Evolutionary conservation across 2,329 filamentous ascomycete species (phyloP).

Genomic region (Cladophialophora immunda): DNA sequence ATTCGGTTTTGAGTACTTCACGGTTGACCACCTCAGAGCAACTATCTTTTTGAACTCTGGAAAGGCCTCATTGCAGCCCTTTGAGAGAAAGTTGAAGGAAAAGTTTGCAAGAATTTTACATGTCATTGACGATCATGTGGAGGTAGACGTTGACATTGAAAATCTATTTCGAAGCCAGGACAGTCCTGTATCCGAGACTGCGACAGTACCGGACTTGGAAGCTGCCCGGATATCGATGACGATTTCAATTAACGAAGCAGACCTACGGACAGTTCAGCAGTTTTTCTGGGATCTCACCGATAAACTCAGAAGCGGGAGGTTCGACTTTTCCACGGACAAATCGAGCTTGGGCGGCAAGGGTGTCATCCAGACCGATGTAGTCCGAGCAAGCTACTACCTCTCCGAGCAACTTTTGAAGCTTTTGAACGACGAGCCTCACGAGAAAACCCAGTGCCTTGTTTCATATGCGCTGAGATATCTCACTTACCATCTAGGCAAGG

Average conservation of each 20-base stretch:
- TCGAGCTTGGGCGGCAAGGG: slow-evolving; percentile 6
- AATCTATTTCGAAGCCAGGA: neutral
- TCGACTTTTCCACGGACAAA: slow-evolving; percentile 7
- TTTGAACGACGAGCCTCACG: neutral
- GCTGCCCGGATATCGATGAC: slow-evolving; percentile 4
- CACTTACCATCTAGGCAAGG: neutral
- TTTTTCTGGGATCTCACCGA: slow-evolving; percentile 13
- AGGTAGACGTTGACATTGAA: slow-evolving; percentile 2
- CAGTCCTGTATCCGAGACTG: neutral
- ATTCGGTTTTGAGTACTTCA: neutral
- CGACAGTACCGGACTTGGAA: neutral
- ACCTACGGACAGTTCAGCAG: slow-evolving; percentile 4
- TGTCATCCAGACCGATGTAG: neutral
- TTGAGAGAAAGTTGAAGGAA: neutral
- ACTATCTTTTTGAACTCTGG: neutral
- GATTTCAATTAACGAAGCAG: slow-evolving; percentile 7
- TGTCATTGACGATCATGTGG: neutral
- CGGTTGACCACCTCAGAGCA: neutral
- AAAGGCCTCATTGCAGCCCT: neutral
- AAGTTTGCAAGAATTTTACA: neutral
- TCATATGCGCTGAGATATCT: neutral
- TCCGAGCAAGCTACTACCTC: neutral
- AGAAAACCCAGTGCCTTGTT: neutral
- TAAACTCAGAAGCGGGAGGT: slow-evolving; percentile 1
- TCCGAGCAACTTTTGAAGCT: neutral